These are phyloP conservation scores for Pseudopithomyces maydicus DNA, from an alignment of 2,329 filamentous ascomycete genomes.

Conservation along the genomic window DNA sequence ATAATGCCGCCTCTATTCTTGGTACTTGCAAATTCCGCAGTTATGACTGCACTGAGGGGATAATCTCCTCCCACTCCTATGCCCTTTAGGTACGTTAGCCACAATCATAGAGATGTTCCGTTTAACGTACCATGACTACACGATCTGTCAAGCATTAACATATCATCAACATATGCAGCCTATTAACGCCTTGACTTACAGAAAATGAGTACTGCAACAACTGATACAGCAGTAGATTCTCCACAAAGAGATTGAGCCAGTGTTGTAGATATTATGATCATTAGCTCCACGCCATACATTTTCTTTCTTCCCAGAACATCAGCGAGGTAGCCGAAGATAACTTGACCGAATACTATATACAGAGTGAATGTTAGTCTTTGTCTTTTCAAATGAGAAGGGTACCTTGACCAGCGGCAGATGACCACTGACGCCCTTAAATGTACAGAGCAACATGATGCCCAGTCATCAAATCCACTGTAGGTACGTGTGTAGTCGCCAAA, in stretches of 20 bases:
- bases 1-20: slow-evolving; percentile 89
- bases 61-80: slow-evolving; percentile 50
- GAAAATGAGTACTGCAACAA: slow-evolving; percentile 47
- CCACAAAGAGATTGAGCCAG: slow-evolving; percentile 45
- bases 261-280: slow-evolving; percentile 48
- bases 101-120: not conserved
- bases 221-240: slow-evolving; percentile 39
- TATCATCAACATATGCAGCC: not conserved
- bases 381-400: not conserved
- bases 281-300: slow-evolving; percentile 71
- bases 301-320: slow-evolving; percentile 78
- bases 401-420: not conserved
- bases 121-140: slow-evolving; percentile 36
- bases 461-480: too few relatives aligned
- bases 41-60: slow-evolving; percentile 81
- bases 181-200: too few relatives aligned
- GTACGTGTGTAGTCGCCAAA: too few relatives aligned
- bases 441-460: too few relatives aligned
- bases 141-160: slow-evolving; percentile 21
- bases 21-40: slow-evolving; percentile 84
- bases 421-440: too few relatives aligned
- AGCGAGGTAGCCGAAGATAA: slow-evolving; percentile 71
- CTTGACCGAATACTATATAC: slow-evolving; percentile 68
- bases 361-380: not conserved
- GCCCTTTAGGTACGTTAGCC: slow-evolving; percentile 14